phyloP scores from a whole-genome alignment of 202 grass and related monocot genomes.

The Panicum hallii region DNA sequence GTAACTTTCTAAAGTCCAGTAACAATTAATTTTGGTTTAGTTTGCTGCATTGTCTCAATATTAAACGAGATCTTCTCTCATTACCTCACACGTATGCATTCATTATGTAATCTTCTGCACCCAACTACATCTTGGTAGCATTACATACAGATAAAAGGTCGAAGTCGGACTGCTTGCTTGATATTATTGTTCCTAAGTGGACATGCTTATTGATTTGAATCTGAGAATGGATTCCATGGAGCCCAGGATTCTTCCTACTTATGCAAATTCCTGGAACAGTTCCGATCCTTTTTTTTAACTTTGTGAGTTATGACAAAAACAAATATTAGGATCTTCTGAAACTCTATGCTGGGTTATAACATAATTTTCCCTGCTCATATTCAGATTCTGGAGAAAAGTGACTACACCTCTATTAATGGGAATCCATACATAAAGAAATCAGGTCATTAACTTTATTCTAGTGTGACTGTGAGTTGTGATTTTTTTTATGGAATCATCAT shows the following conservation, averaged over 20 bases:
- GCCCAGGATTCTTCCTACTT: not conserved
- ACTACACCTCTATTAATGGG: constrained; percentile 73
- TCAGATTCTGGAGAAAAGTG: constrained; percentile 86
- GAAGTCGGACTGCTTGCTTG: not conserved
- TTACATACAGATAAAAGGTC: too few species aligned
- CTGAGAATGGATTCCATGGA: not conserved
- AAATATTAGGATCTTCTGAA: constrained; percentile 15
- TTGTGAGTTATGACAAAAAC: not conserved
- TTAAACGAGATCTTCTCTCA: not conserved
- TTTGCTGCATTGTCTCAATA: not conserved
- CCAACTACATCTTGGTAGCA: not conserved
- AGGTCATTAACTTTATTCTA: constrained; percentile 44
- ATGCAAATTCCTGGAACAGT: not conserved
- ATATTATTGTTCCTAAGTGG: not conserved
- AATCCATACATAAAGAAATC: constrained; percentile 91
- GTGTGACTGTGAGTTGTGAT: not conserved
- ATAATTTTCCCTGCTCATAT: not conserved
- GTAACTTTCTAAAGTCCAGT: not conserved
- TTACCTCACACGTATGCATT: not conserved
- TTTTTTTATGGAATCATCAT: not conserved
- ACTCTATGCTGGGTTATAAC: not conserved
- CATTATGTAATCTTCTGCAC: not conserved
- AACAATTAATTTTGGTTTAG: not conserved
- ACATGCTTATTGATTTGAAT: not conserved
- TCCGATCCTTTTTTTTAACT: not conserved